Percentiles rank a stretch among this genome's conserved stretches.
Conservation (phyloP, 805 yeast genomes). For the Nakazawaea ernobii region DNA sequence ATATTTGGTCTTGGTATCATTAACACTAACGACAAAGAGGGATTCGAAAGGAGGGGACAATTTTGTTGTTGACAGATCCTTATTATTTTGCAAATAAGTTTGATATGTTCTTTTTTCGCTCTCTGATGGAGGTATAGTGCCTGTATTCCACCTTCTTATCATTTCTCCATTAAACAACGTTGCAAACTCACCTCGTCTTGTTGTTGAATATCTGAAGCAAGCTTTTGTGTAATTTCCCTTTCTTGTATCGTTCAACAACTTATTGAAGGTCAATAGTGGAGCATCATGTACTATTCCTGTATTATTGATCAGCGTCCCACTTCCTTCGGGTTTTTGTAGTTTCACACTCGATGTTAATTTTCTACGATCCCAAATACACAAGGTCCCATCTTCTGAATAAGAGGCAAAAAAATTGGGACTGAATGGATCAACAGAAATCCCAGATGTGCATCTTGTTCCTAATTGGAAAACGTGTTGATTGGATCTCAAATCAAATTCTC, state of each 20-base stretch:
- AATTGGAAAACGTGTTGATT: slow-evolving; percentile 65
- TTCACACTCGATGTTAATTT: slow-evolving; percentile 31
- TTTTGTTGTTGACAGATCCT: slow-evolving; percentile 17
- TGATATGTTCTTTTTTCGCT: slow-evolving; percentile 19
- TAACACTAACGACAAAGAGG: slow-evolving; percentile 69
- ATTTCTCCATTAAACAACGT: slow-evolving; percentile 74
- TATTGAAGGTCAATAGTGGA: slow-evolving; percentile 56
- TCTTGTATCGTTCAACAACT: slow-evolving; percentile 55
- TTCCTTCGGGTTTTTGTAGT: slow-evolving; percentile 14
- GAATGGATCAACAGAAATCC: slow-evolving; percentile 64
- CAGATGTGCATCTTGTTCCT: slow-evolving; percentile 67
- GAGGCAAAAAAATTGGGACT: slow-evolving; percentile 65
- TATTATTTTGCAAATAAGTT: slow-evolving; percentile 13
- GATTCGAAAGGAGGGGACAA: slow-evolving; percentile 36
- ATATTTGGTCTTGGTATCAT: slow-evolving; percentile 67
- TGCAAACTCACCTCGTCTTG: slow-evolving; percentile 66
- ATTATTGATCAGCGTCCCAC: slow-evolving; percentile 12
- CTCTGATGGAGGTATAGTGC: slow-evolving; percentile 39
- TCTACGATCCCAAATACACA: slow-evolving; percentile 79
- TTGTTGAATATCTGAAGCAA: slow-evolving; percentile 64
- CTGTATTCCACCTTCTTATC: slow-evolving; percentile 77
- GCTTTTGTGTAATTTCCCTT: slow-evolving; percentile 52
- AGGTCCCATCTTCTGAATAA: slow-evolving; percentile 75
- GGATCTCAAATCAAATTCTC: slow-evolving; percentile 71
- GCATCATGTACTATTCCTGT: slow-evolving; percentile 32